A percentile compares a stretch with the other conserved stretches of the same genome.
phyloP scores from a whole-genome alignment of 2,329 filamentous ascomycete genomes.

The Myotisia sp. region DNA sequence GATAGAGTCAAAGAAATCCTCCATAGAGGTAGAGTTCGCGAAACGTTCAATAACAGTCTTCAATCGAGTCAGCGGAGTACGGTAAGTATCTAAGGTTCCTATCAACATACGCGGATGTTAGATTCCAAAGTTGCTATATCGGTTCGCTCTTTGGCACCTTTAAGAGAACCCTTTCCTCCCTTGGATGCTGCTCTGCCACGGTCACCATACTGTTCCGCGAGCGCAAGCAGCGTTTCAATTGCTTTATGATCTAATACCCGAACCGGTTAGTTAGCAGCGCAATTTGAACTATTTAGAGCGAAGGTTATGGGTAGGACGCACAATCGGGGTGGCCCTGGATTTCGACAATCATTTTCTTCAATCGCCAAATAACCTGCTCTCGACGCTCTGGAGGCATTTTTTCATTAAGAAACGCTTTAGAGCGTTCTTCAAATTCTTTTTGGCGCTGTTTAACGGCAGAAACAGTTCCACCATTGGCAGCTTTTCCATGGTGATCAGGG shows the following conservation, averaged over 20 bases:
- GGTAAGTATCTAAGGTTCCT: slow-evolving; percentile 23
- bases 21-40: slow-evolving; percentile 80
- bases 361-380: slow-evolving; percentile 76
- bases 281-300: background rate
- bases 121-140: slow-evolving; percentile 57
- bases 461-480: slow-evolving; percentile 13
- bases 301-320: slow-evolving; percentile 25
- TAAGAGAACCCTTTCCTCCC: slow-evolving; percentile 52
- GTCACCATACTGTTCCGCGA: slow-evolving; percentile 72
- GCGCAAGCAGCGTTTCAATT: slow-evolving; percentile 68
- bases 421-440: slow-evolving; percentile 28
- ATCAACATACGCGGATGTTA: slow-evolving; percentile 53
- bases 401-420: slow-evolving; percentile 61
- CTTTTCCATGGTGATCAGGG: slow-evolving; percentile 11
- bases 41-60: slow-evolving; percentile 85
- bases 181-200: slow-evolving; percentile 54
- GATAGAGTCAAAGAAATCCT: slow-evolving; percentile 74
- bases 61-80: slow-evolving; percentile 37
- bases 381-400: slow-evolving; percentile 90
- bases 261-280: slow-evolving; percentile 3
- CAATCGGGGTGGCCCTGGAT: slow-evolving; percentile 90
- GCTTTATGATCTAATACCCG: slow-evolving; percentile 54
- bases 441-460: slow-evolving; percentile 37
- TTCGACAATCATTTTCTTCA: slow-evolving; percentile 97
- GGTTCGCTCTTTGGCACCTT: slow-evolving; percentile 53